Evolutionary conservation across 1,284 basidiomycete genomes (phyloP), one percentile per base, ranked within the genome.

Genomic region (Meripilus lineatus): DNA sequence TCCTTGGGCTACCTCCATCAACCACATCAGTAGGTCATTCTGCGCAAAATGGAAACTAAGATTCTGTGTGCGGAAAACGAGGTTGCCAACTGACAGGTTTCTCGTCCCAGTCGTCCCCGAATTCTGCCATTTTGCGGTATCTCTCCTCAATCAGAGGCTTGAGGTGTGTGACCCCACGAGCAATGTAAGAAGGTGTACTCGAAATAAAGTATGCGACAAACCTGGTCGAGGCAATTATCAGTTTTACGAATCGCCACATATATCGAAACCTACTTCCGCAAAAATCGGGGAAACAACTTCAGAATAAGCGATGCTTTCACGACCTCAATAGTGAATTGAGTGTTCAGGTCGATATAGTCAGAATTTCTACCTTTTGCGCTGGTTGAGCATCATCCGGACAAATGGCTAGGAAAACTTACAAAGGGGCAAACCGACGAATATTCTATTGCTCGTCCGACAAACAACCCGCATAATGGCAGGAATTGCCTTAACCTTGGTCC

Each of bases 21-120:
- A 54, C 71, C 72, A 73, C 18, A 62, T 61, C 8, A 75, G 55
- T 59, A 72, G 53, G 52, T 74, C 70, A 37, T 65, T 65, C 69
- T 72, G 40, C 21, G 8, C n/a, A 10, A 33, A 30, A 40, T 26
- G 21, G 14, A n/a, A 41, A 32, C 39, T 50, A 39, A 22, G 45
- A 41, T 14, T 33, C 32, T n/a, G 53, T 36, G 40, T 47, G n/a
- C 40, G 32, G n/a, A 49, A 51, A 3, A 39, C 38, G 6, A 52
- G 10, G 17, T 35, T 42, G 17, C 17, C 15, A 15, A 45, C 53
- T 17, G 33, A 54, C 54, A 28, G 54, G 54, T 24, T 46, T 35
- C 6, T 48, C 45, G 5, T 48, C 42, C 45, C 49, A 53, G 5
- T 43, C 32, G n/a, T 30, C 28, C 11, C 46, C 49, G 4, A 37